Evolutionary conservation across 208 protist genomes (phyloP).

Genomic region (Trypanosoma grayi): DNA sequence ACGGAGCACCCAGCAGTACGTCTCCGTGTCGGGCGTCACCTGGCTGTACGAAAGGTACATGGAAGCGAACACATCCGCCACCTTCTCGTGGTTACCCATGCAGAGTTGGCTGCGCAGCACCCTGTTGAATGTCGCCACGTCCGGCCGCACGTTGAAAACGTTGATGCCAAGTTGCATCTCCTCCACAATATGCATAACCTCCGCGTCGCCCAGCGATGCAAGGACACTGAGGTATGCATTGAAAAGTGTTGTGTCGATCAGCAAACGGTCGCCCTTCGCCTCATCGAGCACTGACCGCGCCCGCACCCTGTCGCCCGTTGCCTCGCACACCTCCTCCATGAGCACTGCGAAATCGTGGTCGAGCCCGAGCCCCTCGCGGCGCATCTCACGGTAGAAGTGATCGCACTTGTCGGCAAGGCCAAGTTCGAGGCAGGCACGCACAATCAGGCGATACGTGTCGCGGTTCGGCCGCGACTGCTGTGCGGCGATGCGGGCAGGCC

Average conservation of each 20-base stretch:
- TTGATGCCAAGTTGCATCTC: conserved; percentile 74
- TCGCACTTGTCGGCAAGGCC: conserved; percentile 37
- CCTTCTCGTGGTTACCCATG: conserved; percentile 22
- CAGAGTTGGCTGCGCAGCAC: conserved; percentile 46
- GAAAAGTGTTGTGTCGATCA: conserved; percentile 58
- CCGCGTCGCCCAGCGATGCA: conserved; percentile 43
- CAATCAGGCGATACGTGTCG: conserved; percentile 73
- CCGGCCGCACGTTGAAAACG: conserved; percentile 46
- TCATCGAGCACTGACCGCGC: conserved; percentile 59
- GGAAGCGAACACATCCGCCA: conserved; percentile 22
- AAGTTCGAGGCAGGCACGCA: conserved; percentile 46
- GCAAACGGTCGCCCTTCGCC: conserved; percentile 27
- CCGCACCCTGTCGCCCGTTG: conserved; percentile 34
- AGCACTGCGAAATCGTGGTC: conserved; percentile 47
- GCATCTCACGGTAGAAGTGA: conserved; percentile 48
- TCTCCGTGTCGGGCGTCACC: conserved; percentile 55
- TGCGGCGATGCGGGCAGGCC: conserved; percentile 52
- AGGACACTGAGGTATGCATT: conserved; percentile 81
- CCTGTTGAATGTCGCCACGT: conserved; percentile 78
- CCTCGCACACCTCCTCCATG: conserved; percentile 53
- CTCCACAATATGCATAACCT: conserved; percentile 45
- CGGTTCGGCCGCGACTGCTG: conserved; percentile 56
- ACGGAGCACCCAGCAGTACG: conserved; percentile 70
- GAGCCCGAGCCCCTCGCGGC: conserved; percentile 24
- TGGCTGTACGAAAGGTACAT: conserved; percentile 36